Percentiles rank a stretch among this genome's conserved stretches.
These are phyloP conservation scores for Metschnikowia peoriensis DNA, from an alignment of 805 yeast species.

Conservation along the genomic window DNA sequence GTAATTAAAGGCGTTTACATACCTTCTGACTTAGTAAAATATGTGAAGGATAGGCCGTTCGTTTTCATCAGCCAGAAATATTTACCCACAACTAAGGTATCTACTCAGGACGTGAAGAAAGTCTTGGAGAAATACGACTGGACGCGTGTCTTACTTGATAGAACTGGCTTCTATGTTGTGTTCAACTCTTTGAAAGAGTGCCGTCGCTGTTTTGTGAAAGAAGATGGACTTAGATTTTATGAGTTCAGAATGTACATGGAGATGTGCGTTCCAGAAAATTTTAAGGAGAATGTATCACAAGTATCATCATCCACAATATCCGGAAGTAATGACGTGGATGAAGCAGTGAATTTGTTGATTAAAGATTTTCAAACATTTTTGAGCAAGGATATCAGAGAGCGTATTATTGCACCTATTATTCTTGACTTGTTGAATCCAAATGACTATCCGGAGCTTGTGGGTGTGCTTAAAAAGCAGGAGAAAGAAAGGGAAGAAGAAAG, in stretches of 20 bases:
- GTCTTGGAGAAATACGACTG: slow-evolving; percentile 60
- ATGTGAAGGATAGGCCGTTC: slow-evolving; percentile 57
- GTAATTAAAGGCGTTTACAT: slow-evolving; percentile 37
- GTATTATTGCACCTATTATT: slow-evolving; percentile 67
- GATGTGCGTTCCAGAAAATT: slow-evolving; percentile 49
- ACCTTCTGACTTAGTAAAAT: slow-evolving; percentile 48
- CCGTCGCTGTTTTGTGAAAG: slow-evolving; percentile 54
- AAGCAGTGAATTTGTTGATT: slow-evolving; percentile 55
- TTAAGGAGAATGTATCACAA: slow-evolving; percentile 20
- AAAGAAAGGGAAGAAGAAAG: slow-evolving; percentile 16
- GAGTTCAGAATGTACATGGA: slow-evolving; percentile 58
- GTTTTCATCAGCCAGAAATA: slow-evolving; percentile 52
- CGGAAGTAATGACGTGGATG: slow-evolving; percentile 45
- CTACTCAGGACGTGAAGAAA: slow-evolving; percentile 57
- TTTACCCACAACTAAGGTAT: slow-evolving; percentile 47
- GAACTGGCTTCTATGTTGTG: slow-evolving; percentile 66
- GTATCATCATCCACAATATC: slow-evolving; percentile 10
- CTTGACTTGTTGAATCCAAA: slow-evolving; percentile 59
- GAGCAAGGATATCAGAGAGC: slow-evolving; percentile 69
- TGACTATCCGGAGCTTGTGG: slow-evolving; percentile 50
- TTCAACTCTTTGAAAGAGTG: slow-evolving; percentile 63
- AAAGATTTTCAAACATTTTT: slow-evolving; percentile 64
- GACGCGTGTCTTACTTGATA: slow-evolving; percentile 62
- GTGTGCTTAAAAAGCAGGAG: slow-evolving; percentile 33
- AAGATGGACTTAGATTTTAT: slow-evolving; percentile 54